Percentiles rank a stretch among this genome's conserved stretches.
Conservation (phyloP, 257 asterid genomes). For the Anisodus acutangulus region DNA sequence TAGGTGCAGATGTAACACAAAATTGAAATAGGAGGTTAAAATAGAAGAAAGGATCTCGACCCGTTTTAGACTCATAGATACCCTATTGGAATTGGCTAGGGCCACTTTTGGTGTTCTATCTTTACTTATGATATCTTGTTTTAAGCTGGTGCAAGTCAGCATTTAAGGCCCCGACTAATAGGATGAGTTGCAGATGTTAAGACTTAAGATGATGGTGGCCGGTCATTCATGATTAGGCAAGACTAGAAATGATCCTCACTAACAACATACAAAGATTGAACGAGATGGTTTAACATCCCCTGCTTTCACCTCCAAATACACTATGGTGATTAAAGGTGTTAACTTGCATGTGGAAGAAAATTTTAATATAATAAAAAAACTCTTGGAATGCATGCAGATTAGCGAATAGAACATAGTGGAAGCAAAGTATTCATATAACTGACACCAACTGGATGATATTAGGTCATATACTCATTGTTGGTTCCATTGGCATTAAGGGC, state of each 20-base stretch:
- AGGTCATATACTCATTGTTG: background rate
- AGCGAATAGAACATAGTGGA: background rate
- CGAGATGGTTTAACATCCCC: background rate
- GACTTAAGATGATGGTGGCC: background rate
- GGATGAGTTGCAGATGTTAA: background rate
- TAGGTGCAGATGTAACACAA: background rate
- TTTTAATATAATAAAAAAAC: background rate
- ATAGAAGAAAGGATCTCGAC: background rate
- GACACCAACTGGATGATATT: background rate
- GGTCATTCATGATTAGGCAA: background rate
- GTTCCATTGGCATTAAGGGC: background rate
- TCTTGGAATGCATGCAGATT: slow-evolving; percentile 22
- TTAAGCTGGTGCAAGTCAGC: background rate
- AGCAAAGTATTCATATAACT: background rate
- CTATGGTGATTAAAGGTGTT: slow-evolving; percentile 14
- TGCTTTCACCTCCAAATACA: background rate
- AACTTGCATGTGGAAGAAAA: background rate
- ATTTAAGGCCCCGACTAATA: background rate
- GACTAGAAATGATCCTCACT: background rate
- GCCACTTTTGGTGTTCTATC: background rate
- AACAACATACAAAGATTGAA: background rate
- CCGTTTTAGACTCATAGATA: background rate
- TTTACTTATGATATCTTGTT: background rate
- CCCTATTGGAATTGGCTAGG: background rate
- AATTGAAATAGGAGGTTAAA: too few species aligned